A percentile compares a stretch with the other conserved stretches of the same genome.
phyloP scores from a whole-genome alignment of 169 alveolate species.

The Cyclospora cayetanensis region DNA sequence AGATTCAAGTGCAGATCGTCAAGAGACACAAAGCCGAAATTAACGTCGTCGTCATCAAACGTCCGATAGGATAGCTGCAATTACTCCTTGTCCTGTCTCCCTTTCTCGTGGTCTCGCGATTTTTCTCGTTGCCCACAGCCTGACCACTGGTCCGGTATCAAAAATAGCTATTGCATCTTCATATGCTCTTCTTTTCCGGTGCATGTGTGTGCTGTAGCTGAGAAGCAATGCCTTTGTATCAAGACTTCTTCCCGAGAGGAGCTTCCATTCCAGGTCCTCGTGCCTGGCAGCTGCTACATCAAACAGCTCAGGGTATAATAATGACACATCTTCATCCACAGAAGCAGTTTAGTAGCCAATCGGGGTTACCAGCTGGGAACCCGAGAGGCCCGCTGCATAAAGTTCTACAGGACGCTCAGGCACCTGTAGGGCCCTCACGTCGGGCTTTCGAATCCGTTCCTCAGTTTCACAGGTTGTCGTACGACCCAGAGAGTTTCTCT shows the following conservation, averaged over 20 bases:
- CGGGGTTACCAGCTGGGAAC: no score
- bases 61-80: no score
- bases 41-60: background rate
- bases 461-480: no score
- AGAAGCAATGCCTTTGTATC: slow-evolving; percentile 37
- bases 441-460: no score
- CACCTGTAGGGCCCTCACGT: no score
- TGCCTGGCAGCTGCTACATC: background rate
- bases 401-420: no score
- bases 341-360: no score
- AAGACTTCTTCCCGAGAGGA: background rate
- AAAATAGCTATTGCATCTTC: background rate
- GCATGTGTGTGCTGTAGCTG: background rate
- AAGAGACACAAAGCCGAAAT: background rate
- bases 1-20: background rate
- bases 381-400: no score
- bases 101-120: background rate
- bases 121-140: background rate
- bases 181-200: background rate
- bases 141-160: background rate
- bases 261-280: background rate
- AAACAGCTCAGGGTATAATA: slow-evolving; percentile 26
- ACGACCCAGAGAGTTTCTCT: no score
- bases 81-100: background rate
- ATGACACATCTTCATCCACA: no score